Base-by-base conservation (phyloP, 805 yeast genomes). In the Saccharomycopsis vini region DNA sequence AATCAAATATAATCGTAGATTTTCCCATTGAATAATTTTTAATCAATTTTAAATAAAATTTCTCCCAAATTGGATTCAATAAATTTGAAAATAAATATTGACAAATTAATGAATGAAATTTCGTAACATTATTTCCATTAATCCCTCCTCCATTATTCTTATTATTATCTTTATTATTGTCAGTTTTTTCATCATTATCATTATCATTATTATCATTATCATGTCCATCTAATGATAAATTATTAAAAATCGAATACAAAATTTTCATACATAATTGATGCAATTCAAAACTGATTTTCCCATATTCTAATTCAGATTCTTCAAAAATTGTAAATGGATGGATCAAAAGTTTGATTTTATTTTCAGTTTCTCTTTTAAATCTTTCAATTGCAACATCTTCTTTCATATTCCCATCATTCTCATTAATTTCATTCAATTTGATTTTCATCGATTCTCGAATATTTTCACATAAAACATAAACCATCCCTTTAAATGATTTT, bases 391-490 rank as follows among this genome's bases (percentile, higher is more conserved):
- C 20, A 20, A 18, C 24, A 4, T 22, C 20, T 28, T 29, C 33
- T 28, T 9, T 29, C 20, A 20, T 7, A 21, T 16, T 23, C 13
- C 20, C 29, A 31, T 15, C 22, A 15, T 28, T 33, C 7, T 19
- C 28, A n/a, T 24, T 34, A 21, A 40, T 19, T 34, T 34, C 44
- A 24, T 10, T 29, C 18, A 24, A 15, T 20, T 12, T 20, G 16
- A 34, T 13, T 31, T 42, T 42, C 24, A 36, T 28, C 4, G 19
- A 26, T 5, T 42, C 36, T 16, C 36, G 16, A n/a, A 42, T 29
- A 21, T 20, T 1, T 4, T n/a, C 12, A 21, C 30, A 10, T 3
- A 15, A 6, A 20, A 23, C 23, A 20, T 21, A 36, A 15, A 36
- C 16, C 6, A 42, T 20, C 9, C 21, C 19, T 19, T 32, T 43